Percentiles rank a stretch among this genome's conserved stretches.
phyloP scores from a whole-genome alignment of 2,329 filamentous ascomycete species.

The Coniella lustricola region DNA sequence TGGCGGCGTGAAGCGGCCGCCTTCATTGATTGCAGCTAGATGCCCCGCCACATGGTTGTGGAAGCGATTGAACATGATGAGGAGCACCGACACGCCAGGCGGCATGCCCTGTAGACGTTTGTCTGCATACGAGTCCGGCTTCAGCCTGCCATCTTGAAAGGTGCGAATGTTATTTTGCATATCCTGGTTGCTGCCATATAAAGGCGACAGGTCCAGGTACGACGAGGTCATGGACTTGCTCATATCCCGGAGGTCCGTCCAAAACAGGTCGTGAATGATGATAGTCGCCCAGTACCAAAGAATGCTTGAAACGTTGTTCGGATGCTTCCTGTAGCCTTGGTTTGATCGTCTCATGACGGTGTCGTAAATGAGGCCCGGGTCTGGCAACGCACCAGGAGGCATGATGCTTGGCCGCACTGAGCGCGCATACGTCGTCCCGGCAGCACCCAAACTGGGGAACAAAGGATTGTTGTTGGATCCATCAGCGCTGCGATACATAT shows the following conservation, averaged over 20 bases:
- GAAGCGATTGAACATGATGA: conserved; percentile 77
- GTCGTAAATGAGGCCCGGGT: conserved; percentile 58
- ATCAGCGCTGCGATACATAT: conserved; percentile 61
- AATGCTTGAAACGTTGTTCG: conserved; percentile 65
- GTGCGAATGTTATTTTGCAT: conserved; percentile 62
- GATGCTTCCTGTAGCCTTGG: conserved; percentile 47
- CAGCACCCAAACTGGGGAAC: conserved; percentile 59
- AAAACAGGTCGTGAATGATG: conserved; percentile 65
- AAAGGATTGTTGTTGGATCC: conserved; percentile 66
- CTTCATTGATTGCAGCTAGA: conserved; percentile 79
- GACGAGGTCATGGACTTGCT: conserved; percentile 61
- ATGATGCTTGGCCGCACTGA: conserved; percentile 53
- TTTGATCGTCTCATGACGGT: conserved; percentile 47
- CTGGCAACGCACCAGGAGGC: conserved; percentile 58
- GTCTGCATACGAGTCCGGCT: conserved; percentile 66
- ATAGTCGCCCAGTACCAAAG: conserved; percentile 69
- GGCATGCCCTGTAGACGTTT: conserved; percentile 64
- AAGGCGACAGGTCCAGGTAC: conserved; percentile 63
- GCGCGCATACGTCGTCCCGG: conserved; percentile 60
- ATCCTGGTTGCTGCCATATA: conserved; percentile 63
- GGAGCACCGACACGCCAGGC: conserved; percentile 61
- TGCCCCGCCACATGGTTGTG: conserved; percentile 82
- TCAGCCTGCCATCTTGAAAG: conserved; percentile 63
- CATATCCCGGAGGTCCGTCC: conserved; percentile 55
- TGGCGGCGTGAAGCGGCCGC: conserved; percentile 67